Percentiles rank a stretch among this genome's conserved stretches.
These are phyloP conservation scores for Corylus heterophylla DNA, from an alignment of 306 rosid species.

Conservation along the genomic window DNA sequence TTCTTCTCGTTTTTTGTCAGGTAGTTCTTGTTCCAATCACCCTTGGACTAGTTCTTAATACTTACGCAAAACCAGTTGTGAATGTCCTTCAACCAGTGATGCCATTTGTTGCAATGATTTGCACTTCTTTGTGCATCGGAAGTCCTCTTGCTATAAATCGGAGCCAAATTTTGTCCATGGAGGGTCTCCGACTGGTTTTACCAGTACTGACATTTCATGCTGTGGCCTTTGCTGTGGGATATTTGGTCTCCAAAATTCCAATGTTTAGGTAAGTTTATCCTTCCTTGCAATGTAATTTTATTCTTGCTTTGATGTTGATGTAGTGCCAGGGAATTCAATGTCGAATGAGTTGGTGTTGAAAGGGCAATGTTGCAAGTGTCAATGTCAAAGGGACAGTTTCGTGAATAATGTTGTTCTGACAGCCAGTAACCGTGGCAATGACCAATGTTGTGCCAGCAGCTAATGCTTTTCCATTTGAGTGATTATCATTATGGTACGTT, in stretches of 20 bases:
- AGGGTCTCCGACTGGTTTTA: slow-evolving; percentile 74
- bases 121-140: slow-evolving; percentile 95
- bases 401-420: too few relatives aligned
- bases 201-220: slow-evolving; percentile 77
- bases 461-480: background rate
- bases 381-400: too few relatives aligned
- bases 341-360: background rate
- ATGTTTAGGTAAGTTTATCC: slow-evolving; percentile 56
- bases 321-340: background rate
- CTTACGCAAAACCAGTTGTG: slow-evolving; percentile 88
- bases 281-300: background rate
- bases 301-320: background rate
- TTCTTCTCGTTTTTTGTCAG: slow-evolving; percentile 38
- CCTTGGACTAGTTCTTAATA: slow-evolving; percentile 84
- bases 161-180: slow-evolving; percentile 66
- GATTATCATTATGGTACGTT: too few relatives aligned
- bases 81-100: slow-evolving; percentile 75
- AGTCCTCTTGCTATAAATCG: slow-evolving; percentile 92
- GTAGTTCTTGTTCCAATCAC: slow-evolving; percentile 88
- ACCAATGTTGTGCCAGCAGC: background rate
- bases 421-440: background rate
- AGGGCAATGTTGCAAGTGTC: background rate
- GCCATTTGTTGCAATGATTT: slow-evolving; percentile 95
- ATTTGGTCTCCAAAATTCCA: slow-evolving; percentile 81
- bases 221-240: slow-evolving; percentile 76